Percentiles rank a stretch among this genome's conserved stretches.
Evolutionary conservation across 1,284 basidiomycete genomes (phyloP).

Genomic region (Apiotrichum sp.): DNA sequence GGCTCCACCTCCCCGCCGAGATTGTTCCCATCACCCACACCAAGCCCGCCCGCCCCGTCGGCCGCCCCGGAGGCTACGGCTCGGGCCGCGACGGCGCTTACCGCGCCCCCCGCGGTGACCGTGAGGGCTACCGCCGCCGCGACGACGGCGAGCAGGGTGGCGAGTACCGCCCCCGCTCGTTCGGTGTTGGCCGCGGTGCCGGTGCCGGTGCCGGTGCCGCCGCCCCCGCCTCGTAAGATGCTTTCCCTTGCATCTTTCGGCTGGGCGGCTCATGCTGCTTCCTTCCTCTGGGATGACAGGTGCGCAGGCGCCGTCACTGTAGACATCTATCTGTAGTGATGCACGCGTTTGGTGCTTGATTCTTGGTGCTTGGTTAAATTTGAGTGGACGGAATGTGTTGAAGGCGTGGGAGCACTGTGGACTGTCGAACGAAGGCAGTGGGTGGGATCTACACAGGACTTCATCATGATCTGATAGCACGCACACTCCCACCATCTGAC

Average conservation of each 20-base stretch:
- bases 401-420: too few species aligned
- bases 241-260: not conserved
- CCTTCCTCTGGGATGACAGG: slow-evolving; percentile 24
- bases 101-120: slow-evolving; percentile 71
- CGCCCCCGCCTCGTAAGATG: slow-evolving; percentile 54
- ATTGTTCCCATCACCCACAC: slow-evolving; percentile 95
- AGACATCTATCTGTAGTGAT: slow-evolving; percentile 1
- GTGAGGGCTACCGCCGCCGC: slow-evolving; percentile 66
- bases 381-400: too few species aligned
- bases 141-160: slow-evolving; percentile 59
- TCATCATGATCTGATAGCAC: too few species aligned
- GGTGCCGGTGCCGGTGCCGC: too few species aligned
- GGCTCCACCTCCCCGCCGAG: slow-evolving; percentile 85
- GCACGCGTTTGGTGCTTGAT: slow-evolving; percentile 6
- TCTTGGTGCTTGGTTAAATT: too few species aligned
- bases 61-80: slow-evolving; percentile 58
- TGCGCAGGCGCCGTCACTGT: slow-evolving; percentile 7
- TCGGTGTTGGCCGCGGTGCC: slow-evolving; percentile 79
- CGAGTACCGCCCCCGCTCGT: slow-evolving; percentile 75
- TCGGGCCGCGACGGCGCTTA: slow-evolving; percentile 57
- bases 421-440: too few species aligned
- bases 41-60: slow-evolving; percentile 71
- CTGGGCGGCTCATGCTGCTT: not conserved
- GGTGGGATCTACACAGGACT: too few species aligned
- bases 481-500: too few species aligned